Percentiles rank a stretch among this genome's conserved stretches.
phyloP scores from a whole-genome alignment of 352 stramenopile species.

The Elongisporangium prolatum region DNA sequence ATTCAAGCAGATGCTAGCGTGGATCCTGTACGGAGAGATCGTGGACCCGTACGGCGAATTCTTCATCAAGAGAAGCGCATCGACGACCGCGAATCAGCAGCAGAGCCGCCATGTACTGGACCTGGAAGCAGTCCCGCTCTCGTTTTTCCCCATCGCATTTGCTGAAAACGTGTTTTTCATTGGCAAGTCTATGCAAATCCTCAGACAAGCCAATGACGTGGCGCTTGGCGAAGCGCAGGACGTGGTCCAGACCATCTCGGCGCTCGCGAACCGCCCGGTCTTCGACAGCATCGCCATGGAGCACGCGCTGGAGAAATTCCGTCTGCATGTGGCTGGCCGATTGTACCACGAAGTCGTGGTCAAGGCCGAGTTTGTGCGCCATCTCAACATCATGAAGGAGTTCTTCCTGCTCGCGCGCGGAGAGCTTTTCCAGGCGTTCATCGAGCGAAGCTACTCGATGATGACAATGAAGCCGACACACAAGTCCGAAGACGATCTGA shows the following conservation, averaged over 20 bases:
- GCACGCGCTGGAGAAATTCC: slow-evolving; percentile 53
- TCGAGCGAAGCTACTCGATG: slow-evolving; percentile 52
- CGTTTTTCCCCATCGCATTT: slow-evolving; percentile 54
- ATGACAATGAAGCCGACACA: slow-evolving; percentile 45
- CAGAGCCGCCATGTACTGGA: slow-evolving; percentile 36
- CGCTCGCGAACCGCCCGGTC: slow-evolving; percentile 22
- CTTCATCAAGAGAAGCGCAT: slow-evolving; percentile 43
- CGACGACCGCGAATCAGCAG: slow-evolving; percentile 12
- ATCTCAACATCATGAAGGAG: slow-evolving; percentile 47
- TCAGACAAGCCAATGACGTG: slow-evolving; percentile 43
- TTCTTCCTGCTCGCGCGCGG: slow-evolving; percentile 67
- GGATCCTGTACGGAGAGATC: slow-evolving; percentile 71
- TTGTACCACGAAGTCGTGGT: slow-evolving; percentile 68
- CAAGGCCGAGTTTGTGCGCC: slow-evolving; percentile 55
- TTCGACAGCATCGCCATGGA: slow-evolving; percentile 54
- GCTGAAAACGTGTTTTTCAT: slow-evolving; percentile 69
- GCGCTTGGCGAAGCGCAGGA: slow-evolving; percentile 42
- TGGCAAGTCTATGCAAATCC: slow-evolving; percentile 54
- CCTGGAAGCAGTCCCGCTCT: slow-evolving; percentile 47
- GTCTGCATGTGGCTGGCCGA: slow-evolving; percentile 38
- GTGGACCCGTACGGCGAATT: slow-evolving; percentile 72
- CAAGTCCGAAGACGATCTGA: slow-evolving; percentile 62
- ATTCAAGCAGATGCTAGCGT: slow-evolving; percentile 79
- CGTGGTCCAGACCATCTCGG: slow-evolving; percentile 29
- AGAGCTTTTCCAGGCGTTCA: slow-evolving; percentile 69